Evolutionary conservation across 331 rosid genomes (phyloP).

Genomic region (Stylosanthes scabra): DNA sequence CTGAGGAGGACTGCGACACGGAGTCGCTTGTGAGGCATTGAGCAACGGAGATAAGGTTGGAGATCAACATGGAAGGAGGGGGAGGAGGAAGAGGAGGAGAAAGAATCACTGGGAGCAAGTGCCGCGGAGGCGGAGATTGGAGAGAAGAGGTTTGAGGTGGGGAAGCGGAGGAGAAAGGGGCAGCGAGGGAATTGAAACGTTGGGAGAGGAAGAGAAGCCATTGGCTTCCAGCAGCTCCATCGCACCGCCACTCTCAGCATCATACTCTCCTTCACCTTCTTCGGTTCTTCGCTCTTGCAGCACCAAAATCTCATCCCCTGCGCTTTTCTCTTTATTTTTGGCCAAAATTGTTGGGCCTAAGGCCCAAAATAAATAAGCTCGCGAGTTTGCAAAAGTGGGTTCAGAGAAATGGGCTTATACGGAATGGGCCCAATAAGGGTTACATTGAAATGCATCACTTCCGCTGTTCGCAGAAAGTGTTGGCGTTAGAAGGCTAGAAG

Average conservation of each 20-base stretch:
- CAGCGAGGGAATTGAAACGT: conserved; percentile 13
- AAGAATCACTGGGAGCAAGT: conserved; percentile 32
- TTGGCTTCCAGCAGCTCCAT: conserved; percentile 37
- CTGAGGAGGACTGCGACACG: conserved; percentile 84
- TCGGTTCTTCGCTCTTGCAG: neutral
- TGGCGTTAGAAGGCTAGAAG: neutral
- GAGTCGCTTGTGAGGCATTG: conserved; percentile 63
- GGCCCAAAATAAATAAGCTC: too few species aligned
- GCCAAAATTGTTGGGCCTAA: too few species aligned
- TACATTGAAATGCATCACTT: neutral
- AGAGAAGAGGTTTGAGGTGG: conserved; percentile 6
- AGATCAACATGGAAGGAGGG: conserved; percentile 45
- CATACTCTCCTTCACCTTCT: neutral
- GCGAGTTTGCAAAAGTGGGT: too few species aligned
- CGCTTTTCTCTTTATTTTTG: neutral
- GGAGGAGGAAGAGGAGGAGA: conserved; percentile 42
- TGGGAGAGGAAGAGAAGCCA: conserved; percentile 35
- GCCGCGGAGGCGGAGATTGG: conserved; percentile 10
- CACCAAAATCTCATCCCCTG: neutral
- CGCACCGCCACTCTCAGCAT: conserved; percentile 36
- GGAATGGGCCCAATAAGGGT: neutral
- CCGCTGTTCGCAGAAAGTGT: neutral
- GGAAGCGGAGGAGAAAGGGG: conserved; percentile 21
- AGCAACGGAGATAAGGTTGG: conserved; percentile 59
- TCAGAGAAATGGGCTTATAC: too few species aligned